Evolutionary conservation across 768 basidiomycete genomes (phyloP).

Genomic region (Tricholoma matsutake): DNA sequence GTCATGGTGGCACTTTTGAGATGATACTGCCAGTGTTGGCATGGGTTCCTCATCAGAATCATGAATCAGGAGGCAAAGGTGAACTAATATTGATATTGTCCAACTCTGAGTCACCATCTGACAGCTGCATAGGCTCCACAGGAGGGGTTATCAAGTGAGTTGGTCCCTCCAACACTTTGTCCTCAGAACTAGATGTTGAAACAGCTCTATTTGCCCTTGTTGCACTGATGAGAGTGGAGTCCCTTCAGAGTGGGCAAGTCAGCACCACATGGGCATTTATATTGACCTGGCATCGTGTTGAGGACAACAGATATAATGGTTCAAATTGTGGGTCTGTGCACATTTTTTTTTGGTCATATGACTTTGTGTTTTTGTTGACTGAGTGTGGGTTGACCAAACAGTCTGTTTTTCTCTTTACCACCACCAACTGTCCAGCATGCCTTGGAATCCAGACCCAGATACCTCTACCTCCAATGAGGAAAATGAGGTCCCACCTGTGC

Average conservation of each 20-base stretch:
- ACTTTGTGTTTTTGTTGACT: background rate
- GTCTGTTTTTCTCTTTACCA: background rate
- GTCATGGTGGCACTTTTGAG: background rate
- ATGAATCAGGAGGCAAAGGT: background rate
- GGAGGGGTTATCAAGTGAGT: background rate
- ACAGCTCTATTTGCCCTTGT: background rate
- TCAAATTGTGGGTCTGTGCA: background rate
- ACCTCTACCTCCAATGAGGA: background rate
- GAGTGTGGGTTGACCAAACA: background rate
- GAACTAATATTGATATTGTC: background rate
- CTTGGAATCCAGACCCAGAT: background rate
- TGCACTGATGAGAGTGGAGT: background rate
- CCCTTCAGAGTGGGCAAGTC: too few species aligned
- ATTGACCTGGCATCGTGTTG: background rate
- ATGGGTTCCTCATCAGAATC: background rate
- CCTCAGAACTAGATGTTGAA: too few species aligned
- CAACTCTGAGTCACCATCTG: background rate
- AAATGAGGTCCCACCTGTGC: background rate
- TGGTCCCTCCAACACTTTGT: background rate
- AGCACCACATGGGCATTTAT: background rate
- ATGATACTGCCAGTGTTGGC: background rate
- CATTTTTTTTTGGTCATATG: background rate
- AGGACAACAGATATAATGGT: background rate
- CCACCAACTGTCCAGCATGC: background rate
- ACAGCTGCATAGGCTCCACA: too few species aligned